Base-by-base conservation (phyloP, 2,329 filamentous ascomycete genomes). In the Exophiala viscosa region DNA sequence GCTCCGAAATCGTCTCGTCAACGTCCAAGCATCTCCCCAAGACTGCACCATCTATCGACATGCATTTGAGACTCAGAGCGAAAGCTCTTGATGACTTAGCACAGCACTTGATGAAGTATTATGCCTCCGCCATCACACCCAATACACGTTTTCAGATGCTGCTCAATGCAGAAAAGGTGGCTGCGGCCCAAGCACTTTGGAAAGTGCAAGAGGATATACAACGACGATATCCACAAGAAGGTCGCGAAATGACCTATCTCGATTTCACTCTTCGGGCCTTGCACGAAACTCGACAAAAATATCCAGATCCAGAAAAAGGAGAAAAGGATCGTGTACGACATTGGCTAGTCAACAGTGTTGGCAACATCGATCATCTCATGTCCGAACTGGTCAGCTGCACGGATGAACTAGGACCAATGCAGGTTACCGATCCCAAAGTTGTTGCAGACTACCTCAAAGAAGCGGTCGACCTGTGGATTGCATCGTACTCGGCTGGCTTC, bases 101-200 rank as follows among this genome's bases (percentile, higher is more conserved):
- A 48, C 73, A 76, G 2, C 84, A 93, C 60, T 72, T 97, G 10
- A 79, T 80, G 57, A 78, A 79, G 5, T 83, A 85, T 31, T 84
- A 84, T 54, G 73, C 74, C 31, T 77, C 83, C 20, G 74, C 82
- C 2, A 69, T 97, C 5, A 82, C 87, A 58, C 81, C 83, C 36
- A 73, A 73, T 18, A 85, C 85, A 1, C 84, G 84, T 61, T 97
- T 91, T 90, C 78, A 80, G 57, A 72, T 99, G 31, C 74, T 99
- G n/a, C 88, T 85, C 77, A 85, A 92, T 64, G 92, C 92, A 0
- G 93, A 99, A 69, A 96, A 91, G 70, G 80, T 97, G 72, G 83
- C 86, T 39, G 88, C 90, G 33, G 89, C 90, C 14, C 79, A 81
- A 55, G 78, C 83, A 41, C 77, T 97, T 34, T 97, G 92, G 90